Base-by-base conservation (phyloP, 768 basidiomycete genomes). In the Lyophyllum atratum region DNA sequence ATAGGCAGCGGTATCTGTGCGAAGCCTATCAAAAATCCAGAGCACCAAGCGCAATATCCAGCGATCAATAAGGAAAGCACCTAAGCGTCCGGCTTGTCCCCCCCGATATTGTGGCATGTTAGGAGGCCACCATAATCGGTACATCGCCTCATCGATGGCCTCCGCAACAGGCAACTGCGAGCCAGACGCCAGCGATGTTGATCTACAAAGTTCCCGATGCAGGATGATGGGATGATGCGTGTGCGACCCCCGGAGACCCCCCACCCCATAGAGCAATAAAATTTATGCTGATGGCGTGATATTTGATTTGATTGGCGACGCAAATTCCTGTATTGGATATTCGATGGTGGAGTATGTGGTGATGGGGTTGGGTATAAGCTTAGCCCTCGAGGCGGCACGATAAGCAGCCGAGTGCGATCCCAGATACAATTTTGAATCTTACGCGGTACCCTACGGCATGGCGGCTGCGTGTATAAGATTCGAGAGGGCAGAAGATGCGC, bases 201-300 rank as follows among this genome's bases (percentile, higher is more conserved):
- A 47, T 47, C 26, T 47, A 17, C 28, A 47, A 40, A 40, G 39
- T 40, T 5, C 4, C 39, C 39, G 39, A 19, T n/a, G 15, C 7
- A 4, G 17, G 39, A 40, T 19, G 39, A 40, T 44, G 40, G 52
- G 33, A 52, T 47, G 29, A 51, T 43, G 31, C 44, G 44, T 25
- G 48, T 22, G 21, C 11, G 54, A 8, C 44, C 60, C 59, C 60
- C 60, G 31, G 60, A 52, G 42, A 61, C 60, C 45, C 60, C 19
- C 37, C 14, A 49, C 54, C 54, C 54, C 49, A 55, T 39, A 49
- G n/a, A 26, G 15, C 14, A 17, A 49, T 31, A 22, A 39, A 12
- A 24, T 21, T 19, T 12, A 43, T 44, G 43, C 39, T 43, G 29
- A 26, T 17, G 17, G 25, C 25, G 42, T 6, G 44, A 49, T 45